Evolutionary conservation across 495 filamentous ascomycete genomes (phyloP).

Genomic region (Aspergillus incahuasiensis): DNA sequence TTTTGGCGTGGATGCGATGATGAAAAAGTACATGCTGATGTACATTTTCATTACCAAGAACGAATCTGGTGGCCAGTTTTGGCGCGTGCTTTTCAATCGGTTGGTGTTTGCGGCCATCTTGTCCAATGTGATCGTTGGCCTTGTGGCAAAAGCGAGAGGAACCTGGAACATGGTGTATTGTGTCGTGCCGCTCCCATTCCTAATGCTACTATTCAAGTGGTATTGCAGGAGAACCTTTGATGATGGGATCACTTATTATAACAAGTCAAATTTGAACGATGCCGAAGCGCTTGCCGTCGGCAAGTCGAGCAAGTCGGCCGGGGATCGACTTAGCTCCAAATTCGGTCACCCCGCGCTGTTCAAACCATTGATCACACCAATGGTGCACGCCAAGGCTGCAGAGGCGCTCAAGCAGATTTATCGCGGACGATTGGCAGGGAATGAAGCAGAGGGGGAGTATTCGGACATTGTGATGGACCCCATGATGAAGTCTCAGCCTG

Average conservation of each 20-base stretch:
- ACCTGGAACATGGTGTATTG: slow-evolving; percentile 56
- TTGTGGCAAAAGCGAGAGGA: slow-evolving; percentile 61
- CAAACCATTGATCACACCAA: slow-evolving; percentile 83
- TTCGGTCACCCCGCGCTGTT: slow-evolving; percentile 93
- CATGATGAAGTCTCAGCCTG: slow-evolving; percentile 72
- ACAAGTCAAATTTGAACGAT: slow-evolving; percentile 54
- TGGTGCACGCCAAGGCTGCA: slow-evolving; percentile 89
- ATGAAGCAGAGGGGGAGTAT: slow-evolving; percentile 60
- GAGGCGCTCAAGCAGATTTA: slow-evolving; percentile 78
- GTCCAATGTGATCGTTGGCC: slow-evolving; percentile 71
- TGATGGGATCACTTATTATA: slow-evolving; percentile 69
- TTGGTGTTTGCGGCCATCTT: slow-evolving; percentile 78
- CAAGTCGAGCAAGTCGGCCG: slow-evolving; percentile 47
- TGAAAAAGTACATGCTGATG: slow-evolving; percentile 93
- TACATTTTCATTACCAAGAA: slow-evolving; percentile 96
- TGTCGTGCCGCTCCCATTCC: slow-evolving; percentile 71
- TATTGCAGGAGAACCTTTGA: slow-evolving; percentile 79
- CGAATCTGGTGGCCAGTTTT: slow-evolving; percentile 91
- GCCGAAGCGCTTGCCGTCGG: slow-evolving; percentile 48
- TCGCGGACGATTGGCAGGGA: slow-evolving; percentile 65
- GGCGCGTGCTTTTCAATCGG: slow-evolving; percentile 87
- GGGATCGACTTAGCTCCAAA: slow-evolving; percentile 69
- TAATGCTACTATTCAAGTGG: slow-evolving; percentile 80
- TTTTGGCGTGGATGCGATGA: slow-evolving; percentile 76
- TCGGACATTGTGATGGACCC: slow-evolving; percentile 71